Base-by-base conservation (phyloP, 176 grass and related monocot species). In the Alloteropsis semialata region DNA sequence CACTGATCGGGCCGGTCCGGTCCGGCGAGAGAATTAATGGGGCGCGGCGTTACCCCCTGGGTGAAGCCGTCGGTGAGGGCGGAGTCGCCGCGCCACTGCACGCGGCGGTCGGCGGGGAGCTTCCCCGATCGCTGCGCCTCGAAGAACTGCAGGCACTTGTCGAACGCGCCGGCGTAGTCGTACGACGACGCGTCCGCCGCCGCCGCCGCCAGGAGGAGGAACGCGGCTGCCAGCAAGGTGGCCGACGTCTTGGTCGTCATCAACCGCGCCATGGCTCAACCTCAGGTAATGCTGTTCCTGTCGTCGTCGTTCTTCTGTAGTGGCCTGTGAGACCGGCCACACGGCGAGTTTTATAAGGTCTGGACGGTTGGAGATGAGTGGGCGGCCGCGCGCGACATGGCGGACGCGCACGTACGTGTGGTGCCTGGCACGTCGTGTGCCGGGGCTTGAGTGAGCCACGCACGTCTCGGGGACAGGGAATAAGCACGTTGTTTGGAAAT, bases 121-220 rank as follows among this genome's bases (percentile, higher is more conserved):
- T 96, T 99, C 3, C 96, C 96, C 5, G 96, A 93, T 42, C 93
- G 53, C 85, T 99, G 93, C 37, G 93, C 93, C 85, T 99, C 93
- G 29, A 99, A 89, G 86, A 93, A 99, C 82, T 78, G 88, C n/a
- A 99, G 84, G 78, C 82, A 86, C 85, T 99, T 96, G 60, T 90
- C 84, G 84, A 99, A 84, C 28, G 93, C 96, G 43, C 89, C 75
- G 72, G 79, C 76, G 82, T 99, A 96, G 85, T 96, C 80, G 67
- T 81, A 82, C 16, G 56, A 9, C 56, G 80, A 21, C 18, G 48
- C 74, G 30, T 25, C 51, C 36, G 64, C 44, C 3, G 63, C 68
- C n/a, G 58, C 74, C 21, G 62, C 76, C 43, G 43, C 45, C 48
- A 87, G 39, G 48, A 97, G 25, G 55, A 97, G 29, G 39, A 93